A percentile compares a stretch with the other conserved stretches of the same genome.
These are phyloP conservation scores for Calvatia gigantea DNA, from an alignment of 768 basidiomycete genomes.

Conservation along the genomic window DNA sequence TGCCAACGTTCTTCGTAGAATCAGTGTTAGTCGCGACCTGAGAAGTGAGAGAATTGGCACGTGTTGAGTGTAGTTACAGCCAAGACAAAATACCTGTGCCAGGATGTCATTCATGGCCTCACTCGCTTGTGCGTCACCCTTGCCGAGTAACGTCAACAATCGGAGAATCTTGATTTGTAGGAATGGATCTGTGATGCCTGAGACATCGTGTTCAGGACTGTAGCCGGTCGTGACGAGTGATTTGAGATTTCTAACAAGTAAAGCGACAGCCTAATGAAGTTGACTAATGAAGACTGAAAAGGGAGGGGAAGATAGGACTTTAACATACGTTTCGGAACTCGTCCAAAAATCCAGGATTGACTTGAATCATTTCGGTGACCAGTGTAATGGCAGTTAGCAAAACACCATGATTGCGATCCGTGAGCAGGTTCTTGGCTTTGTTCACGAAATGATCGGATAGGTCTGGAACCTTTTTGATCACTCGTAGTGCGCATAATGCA, in stretches of 20 bases:
- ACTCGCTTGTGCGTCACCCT: constrained; percentile 79
- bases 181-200: constrained; percentile 98
- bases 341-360: constrained; percentile 65
- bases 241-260: constrained; percentile 93
- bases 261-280: constrained; percentile 70
- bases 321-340: constrained; percentile 87
- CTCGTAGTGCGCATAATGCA: constrained; percentile 89
- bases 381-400: constrained; percentile 92
- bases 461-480: constrained; percentile 95
- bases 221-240: constrained; percentile 94
- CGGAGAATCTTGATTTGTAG: constrained; percentile 91
- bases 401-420: constrained; percentile 96
- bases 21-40: constrained; percentile 99
- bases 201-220: constrained; percentile 97
- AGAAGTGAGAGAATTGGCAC: background rate
- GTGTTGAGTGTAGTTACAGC: background rate
- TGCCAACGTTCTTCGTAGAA: constrained; percentile 96
- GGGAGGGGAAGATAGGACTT: background rate
- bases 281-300: constrained; percentile 10
- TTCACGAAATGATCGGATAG: constrained; percentile 87
- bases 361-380: constrained; percentile 90
- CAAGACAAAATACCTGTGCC: constrained; percentile 62
- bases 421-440: constrained; percentile 87
- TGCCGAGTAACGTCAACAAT: constrained; percentile 84
- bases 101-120: constrained; percentile 99